phyloP scores from a whole-genome alignment of 495 filamentous ascomycete species.

The Penicillium tannophilum region DNA sequence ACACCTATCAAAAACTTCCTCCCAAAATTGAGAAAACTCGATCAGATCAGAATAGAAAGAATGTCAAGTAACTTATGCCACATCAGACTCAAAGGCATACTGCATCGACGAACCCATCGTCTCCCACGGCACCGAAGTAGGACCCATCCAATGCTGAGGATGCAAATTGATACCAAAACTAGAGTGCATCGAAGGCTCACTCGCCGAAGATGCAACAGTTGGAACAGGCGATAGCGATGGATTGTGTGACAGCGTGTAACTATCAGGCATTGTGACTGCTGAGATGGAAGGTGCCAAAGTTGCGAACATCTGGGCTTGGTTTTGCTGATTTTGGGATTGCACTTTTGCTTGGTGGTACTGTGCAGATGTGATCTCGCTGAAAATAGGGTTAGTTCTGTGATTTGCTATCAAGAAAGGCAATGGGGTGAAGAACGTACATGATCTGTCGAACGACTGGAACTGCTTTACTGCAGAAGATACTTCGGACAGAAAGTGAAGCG shows the following conservation, averaged over 20 bases:
- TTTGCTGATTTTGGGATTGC: constrained; percentile 18
- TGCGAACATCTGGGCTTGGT: constrained; percentile 18
- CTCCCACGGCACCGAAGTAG: constrained; percentile 41
- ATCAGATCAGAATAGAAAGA: constrained; percentile 3
- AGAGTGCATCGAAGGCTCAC: constrained; percentile 27
- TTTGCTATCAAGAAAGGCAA: not conserved
- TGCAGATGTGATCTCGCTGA: constrained; percentile 30
- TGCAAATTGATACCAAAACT: constrained; percentile 33
- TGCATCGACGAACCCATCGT: constrained; percentile 21
- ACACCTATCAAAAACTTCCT: not conserved
- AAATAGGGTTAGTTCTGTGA: not conserved
- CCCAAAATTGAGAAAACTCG: constrained; percentile 1
- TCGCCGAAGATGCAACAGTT: constrained; percentile 25
- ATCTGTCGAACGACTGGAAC: constrained; percentile 42
- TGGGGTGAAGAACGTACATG: constrained; percentile 29
- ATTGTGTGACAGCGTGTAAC: constrained; percentile 21
- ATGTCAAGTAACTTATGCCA: not conserved
- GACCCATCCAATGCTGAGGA: constrained; percentile 40
- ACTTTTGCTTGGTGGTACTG: constrained; percentile 20
- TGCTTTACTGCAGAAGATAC: constrained; percentile 46
- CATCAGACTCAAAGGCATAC: constrained; percentile 20
- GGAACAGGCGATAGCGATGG: constrained; percentile 29
- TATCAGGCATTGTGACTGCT: constrained; percentile 19
- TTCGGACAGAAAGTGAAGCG: constrained; percentile 42
- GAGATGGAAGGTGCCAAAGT: constrained; percentile 15